Conservation (phyloP, 2,329 filamentous ascomycete species). For the Pseudogymnoascus sp. region DNA sequence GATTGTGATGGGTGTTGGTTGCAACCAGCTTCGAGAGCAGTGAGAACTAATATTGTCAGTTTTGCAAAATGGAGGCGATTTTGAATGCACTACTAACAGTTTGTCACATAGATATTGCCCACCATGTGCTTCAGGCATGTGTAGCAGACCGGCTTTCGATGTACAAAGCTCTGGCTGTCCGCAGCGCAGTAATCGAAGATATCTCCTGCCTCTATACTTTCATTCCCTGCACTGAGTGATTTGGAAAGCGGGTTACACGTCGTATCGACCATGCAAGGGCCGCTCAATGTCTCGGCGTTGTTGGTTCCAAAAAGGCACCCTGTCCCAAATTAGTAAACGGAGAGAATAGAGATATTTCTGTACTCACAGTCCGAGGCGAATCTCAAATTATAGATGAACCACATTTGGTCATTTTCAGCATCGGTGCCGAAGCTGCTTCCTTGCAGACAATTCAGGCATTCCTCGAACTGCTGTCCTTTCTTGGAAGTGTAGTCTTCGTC, state of each 20-base stretch:
- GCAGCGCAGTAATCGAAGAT: neutral
- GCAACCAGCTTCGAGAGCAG: conserved; percentile 50
- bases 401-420: conserved; percentile 7
- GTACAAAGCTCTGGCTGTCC: neutral
- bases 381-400: conserved; percentile 11
- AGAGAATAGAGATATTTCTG: neutral
- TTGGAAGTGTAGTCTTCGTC: conserved; percentile 20
- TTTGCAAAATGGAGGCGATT: neutral
- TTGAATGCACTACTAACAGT: neutral
- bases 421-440: neutral
- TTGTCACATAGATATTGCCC: neutral
- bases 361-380: conserved; percentile 1
- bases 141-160: neutral
- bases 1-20: conserved; percentile 39
- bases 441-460: conserved; percentile 10
- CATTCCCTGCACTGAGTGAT: conserved; percentile 2
- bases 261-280: conserved; percentile 7
- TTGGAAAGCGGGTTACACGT: neutral
- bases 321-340: neutral
- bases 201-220: neutral
- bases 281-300: neutral
- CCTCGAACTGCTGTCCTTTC: conserved; percentile 8
- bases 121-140: neutral
- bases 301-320: neutral
- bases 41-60: conserved; percentile 35